Percentiles rank a stretch among this genome's conserved stretches.
Conservation (phyloP, 75 land plant genomes). For the Chamaecyparis obtusa region DNA sequence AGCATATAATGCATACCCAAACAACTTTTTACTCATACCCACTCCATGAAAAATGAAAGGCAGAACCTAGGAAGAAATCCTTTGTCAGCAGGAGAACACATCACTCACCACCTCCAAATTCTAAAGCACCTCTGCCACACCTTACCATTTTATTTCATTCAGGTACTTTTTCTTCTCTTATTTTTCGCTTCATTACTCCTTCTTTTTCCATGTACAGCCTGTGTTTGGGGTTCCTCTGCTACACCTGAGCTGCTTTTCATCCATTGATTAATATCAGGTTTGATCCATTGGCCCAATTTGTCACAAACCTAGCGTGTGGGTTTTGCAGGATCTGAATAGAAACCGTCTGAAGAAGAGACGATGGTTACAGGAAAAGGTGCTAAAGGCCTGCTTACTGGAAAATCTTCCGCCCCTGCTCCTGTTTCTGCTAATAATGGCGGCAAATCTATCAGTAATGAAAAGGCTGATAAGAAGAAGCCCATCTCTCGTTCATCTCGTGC, state of each 20-base stretch:
- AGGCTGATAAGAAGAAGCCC: conserved; percentile 51
- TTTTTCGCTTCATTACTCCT: no score
- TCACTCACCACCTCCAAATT: not conserved
- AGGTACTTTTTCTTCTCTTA: no score
- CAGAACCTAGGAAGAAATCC: not conserved
- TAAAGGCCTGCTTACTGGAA: conserved; percentile 33
- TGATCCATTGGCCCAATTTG: not conserved
- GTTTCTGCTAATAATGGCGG: not conserved
- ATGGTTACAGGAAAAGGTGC: conserved; percentile 37
- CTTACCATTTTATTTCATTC: not conserved
- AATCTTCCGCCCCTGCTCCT: conserved; percentile 11
- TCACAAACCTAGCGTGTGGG: no score
- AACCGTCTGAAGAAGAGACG: not conserved
- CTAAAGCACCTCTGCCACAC: not conserved
- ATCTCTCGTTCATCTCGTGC: conserved; percentile 40
- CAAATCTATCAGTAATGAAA: conserved; percentile 13
- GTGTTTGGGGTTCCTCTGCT: no score
- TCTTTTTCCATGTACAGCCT: not conserved
- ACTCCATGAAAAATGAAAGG: no score
- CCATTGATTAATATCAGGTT: not conserved
- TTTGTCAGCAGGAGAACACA: not conserved
- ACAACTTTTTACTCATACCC: no score
- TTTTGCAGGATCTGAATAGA: no score
- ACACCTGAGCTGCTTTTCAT: not conserved
- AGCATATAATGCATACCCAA: no score